Evolutionary conservation across 495 filamentous ascomycete genomes (phyloP).

Genomic region (Tuber microsphaerosporum): DNA sequence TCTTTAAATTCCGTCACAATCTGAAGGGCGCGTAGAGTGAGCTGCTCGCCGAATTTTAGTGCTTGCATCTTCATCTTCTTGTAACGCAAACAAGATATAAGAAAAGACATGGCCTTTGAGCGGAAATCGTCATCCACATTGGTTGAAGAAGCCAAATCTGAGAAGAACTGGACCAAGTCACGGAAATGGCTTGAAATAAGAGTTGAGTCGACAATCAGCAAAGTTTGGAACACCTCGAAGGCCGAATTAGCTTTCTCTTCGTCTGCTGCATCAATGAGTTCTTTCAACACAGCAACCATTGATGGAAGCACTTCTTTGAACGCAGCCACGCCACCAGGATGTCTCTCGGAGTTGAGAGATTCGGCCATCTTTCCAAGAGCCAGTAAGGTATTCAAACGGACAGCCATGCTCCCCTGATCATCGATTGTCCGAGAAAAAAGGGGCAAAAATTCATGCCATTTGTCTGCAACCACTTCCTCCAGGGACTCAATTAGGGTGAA

Average conservation of each 20-base stretch:
- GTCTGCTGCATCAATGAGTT: conserved; percentile 65
- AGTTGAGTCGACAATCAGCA: conserved; percentile 81
- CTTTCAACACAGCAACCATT: conserved; percentile 86
- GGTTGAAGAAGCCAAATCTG: conserved; percentile 69
- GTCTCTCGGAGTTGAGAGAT: conserved; percentile 77
- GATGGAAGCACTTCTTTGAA: conserved; percentile 72
- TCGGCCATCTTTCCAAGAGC: conserved; percentile 84
- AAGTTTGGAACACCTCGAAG: conserved; percentile 96
- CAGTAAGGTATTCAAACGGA: conserved; percentile 89
- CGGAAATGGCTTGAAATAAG: conserved; percentile 78
- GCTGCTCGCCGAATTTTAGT: conserved; percentile 72
- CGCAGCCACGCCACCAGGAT: conserved; percentile 59
- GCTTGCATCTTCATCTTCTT: conserved; percentile 94
- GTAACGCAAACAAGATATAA: conserved; percentile 85
- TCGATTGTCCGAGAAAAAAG: conserved; percentile 81
- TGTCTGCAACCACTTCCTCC: conserved; percentile 68
- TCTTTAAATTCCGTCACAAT: conserved; percentile 70
- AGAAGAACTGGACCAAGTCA: conserved; percentile 89
- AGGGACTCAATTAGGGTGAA: conserved; percentile 83
- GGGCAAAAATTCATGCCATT: conserved; percentile 66
- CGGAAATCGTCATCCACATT: conserved; percentile 73
- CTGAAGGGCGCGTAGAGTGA: conserved; percentile 75
- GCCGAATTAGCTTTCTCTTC: conserved; percentile 80
- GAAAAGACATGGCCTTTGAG: conserved; percentile 82
- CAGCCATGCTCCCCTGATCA: conserved; percentile 82